Evolutionary conservation across 75 land plant genomes (phyloP), one percentile per base, ranked within the genome.

Genomic region (Sequoia sempervirens): DNA sequence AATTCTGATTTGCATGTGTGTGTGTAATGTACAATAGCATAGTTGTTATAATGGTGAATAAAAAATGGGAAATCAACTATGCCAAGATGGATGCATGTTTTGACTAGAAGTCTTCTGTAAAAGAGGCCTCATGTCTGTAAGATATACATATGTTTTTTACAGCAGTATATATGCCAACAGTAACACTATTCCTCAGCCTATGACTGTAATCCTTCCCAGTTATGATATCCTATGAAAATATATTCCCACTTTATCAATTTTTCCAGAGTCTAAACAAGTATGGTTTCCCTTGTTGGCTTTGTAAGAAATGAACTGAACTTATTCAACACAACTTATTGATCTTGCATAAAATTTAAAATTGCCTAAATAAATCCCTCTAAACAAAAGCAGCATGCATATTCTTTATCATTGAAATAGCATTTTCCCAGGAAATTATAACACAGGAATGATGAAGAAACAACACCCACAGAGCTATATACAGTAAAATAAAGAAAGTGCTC

Each of bases 401-500:
- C 73, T 69, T 68, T 68, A 32, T 5, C 58, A 73, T 64, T 79
- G 9, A 86, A 9, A 4, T 80, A 34, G 80, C 45, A n/a, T 64
- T 5, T 20, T 23, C 26, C 4, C 12, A 40, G 32, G n/a, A 79
- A 85, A 58, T 41, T 79, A 28, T 40, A 3, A 15, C 58, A 66
- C 20, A 6, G 10, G 12, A 36, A n/a, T 43, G 68, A 43, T 34
- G 36, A 34, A n/a, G 26, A 83, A 43, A 82, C 38, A 82, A n/a
- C 32, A 43, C 23, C 40, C 47, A 38, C 14, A 40, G 38, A 69
- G 81, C 34, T 69, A 79, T 8, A 83, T 10, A 81, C 18, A 72
- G 14, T 30, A 38, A 69, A 58, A 30, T 82, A 50, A 83, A 81
- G 86, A 80, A 73, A 68, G 1, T 20, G 28, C 53, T 20, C 43